Percentiles rank a stretch among this genome's conserved stretches.
Evolutionary conservation across 2,329 filamentous ascomycete genomes (phyloP).

Genomic region (Penicillium sp.): DNA sequence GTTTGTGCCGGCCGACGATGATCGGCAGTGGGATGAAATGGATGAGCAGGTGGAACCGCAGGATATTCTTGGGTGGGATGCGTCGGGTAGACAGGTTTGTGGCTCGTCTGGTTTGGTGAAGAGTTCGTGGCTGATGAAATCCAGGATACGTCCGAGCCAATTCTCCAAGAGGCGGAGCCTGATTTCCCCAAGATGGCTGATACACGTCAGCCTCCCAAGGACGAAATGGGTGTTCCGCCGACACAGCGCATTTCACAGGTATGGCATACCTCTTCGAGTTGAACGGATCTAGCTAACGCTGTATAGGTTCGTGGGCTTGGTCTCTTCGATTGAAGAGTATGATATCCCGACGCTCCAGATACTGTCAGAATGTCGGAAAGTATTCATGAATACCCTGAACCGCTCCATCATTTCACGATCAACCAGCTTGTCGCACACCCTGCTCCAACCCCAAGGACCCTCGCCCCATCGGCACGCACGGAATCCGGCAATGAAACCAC

Average conservation of each 20-base stretch:
- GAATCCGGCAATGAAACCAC: constrained; percentile 58
- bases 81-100: constrained; percentile 19
- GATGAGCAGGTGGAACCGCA: constrained; percentile 52
- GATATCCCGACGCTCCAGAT: neutral
- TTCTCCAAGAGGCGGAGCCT: constrained; percentile 35
- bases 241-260: constrained; percentile 50
- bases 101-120: neutral
- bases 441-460: constrained; percentile 63
- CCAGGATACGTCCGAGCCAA: constrained; percentile 31
- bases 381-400: neutral
- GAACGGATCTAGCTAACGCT: constrained; percentile 17
- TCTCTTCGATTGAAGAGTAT: constrained; percentile 40
- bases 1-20: constrained; percentile 59
- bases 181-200: constrained; percentile 15
- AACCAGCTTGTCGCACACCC: constrained; percentile 90
- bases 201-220: constrained; percentile 17
- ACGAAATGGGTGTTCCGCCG: constrained; percentile 43
- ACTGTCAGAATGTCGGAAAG: neutral
- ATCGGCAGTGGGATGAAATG: constrained; percentile 57
- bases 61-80: constrained; percentile 61
- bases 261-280: neutral
- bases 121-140: constrained; percentile 40
- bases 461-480: constrained; percentile 37
- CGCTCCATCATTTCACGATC: constrained; percentile 25
- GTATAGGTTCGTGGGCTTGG: constrained; percentile 36